phyloP scores from a whole-genome alignment of 768 basidiomycete species.

The Mycena polygramma region DNA sequence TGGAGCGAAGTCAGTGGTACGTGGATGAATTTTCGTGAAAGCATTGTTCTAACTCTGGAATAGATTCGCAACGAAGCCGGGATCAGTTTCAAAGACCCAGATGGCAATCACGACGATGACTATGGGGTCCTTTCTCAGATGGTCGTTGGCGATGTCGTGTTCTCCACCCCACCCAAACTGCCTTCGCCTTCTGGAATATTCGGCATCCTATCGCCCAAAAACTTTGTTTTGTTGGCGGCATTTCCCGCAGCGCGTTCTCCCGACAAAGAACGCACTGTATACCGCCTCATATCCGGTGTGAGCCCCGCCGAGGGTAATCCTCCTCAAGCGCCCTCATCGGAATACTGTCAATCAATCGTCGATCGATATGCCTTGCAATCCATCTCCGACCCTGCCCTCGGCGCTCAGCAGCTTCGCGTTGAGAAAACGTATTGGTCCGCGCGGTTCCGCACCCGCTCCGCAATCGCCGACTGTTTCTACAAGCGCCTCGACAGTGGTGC shows the following conservation, averaged over 20 bases:
- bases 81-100: conserved; percentile 61
- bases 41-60: background rate
- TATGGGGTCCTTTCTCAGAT: conserved; percentile 54
- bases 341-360: conserved; percentile 59
- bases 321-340: conserved; percentile 40
- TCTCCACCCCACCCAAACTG: conserved; percentile 44
- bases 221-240: conserved; percentile 52
- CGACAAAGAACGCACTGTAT: conserved; percentile 43
- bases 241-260: conserved; percentile 47
- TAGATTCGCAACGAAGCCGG: conserved; percentile 59
- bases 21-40: background rate
- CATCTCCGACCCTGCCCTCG: conserved; percentile 51
- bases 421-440: conserved; percentile 59
- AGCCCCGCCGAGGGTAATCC: conserved; percentile 37
- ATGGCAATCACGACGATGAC: conserved; percentile 41
- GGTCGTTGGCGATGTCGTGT: conserved; percentile 61
- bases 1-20: conserved; percentile 60
- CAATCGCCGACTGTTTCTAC: conserved; percentile 57
- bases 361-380: conserved; percentile 50
- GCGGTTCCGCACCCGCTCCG: conserved; percentile 59
- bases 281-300: conserved; percentile 57
- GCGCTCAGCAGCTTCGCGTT: conserved; percentile 49
- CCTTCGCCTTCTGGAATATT: conserved; percentile 38
- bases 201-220: conserved; percentile 40
- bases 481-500: conserved; percentile 36